Evolutionary conservation across 495 filamentous ascomycete genomes (phyloP).

Genomic region (Hypoxylon trugodes): DNA sequence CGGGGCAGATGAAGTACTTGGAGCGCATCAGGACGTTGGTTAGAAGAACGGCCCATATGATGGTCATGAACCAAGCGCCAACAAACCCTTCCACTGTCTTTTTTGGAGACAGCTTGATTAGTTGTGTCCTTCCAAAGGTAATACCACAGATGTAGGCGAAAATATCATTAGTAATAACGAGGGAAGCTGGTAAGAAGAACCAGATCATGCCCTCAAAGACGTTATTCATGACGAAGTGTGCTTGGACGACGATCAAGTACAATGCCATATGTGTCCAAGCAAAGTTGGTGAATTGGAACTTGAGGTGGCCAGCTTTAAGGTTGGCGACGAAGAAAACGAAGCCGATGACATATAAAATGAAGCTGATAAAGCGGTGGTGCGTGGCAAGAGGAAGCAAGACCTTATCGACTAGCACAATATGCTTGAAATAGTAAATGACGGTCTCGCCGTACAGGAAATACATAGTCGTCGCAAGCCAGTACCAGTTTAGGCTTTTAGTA

Average conservation of each 20-base stretch:
- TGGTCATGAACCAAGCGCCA: constrained; percentile 95
- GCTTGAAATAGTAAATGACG: constrained; percentile 99
- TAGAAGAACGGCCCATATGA: constrained; percentile 82
- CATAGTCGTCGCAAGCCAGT: constrained; percentile 98
- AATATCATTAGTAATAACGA: constrained; percentile 99
- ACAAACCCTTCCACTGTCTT: constrained; percentile 99
- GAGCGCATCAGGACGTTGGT: constrained; percentile 89
- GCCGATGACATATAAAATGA: constrained; percentile 95
- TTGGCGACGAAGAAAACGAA: constrained; percentile 99
- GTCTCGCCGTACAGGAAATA: constrained; percentile 99
- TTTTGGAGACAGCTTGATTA: constrained; percentile 98
- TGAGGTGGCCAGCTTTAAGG: constrained; percentile 94
- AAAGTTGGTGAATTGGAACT: constrained; percentile 98
- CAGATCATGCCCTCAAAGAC: constrained; percentile 99
- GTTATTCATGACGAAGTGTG: constrained; percentile 99
- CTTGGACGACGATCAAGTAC: constrained; percentile 96
- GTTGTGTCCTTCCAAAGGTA: constrained; percentile 92
- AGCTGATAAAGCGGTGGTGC: constrained; percentile 98
- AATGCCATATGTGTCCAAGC: constrained; percentile 99
- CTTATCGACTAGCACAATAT: constrained; percentile 93
- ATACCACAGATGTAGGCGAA: constrained; percentile 98
- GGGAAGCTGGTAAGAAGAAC: constrained; percentile 96
- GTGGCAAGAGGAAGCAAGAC: constrained; percentile 92
- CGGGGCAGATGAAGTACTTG: constrained; percentile 98
- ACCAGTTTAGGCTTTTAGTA: constrained; percentile 98